Base-by-base conservation (phyloP, 208 protist genomes). In the Naegleria gruberi region DNA sequence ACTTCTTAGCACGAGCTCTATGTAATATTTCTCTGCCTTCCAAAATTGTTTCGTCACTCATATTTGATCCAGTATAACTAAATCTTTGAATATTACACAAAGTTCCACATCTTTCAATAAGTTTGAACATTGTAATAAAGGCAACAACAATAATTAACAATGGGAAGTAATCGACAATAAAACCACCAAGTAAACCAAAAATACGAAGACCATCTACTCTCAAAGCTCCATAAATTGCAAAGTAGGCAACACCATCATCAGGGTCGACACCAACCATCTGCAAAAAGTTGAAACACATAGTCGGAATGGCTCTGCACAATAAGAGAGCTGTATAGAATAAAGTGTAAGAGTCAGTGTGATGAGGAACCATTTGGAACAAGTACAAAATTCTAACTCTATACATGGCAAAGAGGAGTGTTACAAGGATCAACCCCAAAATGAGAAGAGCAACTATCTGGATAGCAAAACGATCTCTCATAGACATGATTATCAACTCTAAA, bases 261-360 rank as follows among this genome's bases (percentile, higher is more conserved):
- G 34, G 17, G 41, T 19, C 46, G 1, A 88, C 12, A 88, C 84
- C 84, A 4, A 88, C 8, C n/a, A 88, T 40, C 12, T 88, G 43
- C 30, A 88, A 65, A 65, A 65, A 88, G 37, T 88, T 88, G 26
- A 43, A 88, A 41, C 84, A 88, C 19, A 88, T 34, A n/a, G 45
- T 42, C 34, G 84, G 84, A 41, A 55, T 42, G 1, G 19, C 15
- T 88, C 84, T 51, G 65, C 84, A 88, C 10, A 88, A 8, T 19
- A 77, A 77, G 12, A 77, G 10, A 8, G 26, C 19, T 37, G 65
- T 77, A 77, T 77, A 77, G 30, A 77, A 77, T 77, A 77, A 77
- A 77, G 65, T 77, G 34, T 37, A 77, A 1, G 65, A 12, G 34
- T 77, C 65, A 37, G 65, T 77, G 34, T 77, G 65, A 77, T 77